These are phyloP conservation scores for Lipomyces kockii DNA, from an alignment of 805 yeast genomes.

Conservation along the genomic window DNA sequence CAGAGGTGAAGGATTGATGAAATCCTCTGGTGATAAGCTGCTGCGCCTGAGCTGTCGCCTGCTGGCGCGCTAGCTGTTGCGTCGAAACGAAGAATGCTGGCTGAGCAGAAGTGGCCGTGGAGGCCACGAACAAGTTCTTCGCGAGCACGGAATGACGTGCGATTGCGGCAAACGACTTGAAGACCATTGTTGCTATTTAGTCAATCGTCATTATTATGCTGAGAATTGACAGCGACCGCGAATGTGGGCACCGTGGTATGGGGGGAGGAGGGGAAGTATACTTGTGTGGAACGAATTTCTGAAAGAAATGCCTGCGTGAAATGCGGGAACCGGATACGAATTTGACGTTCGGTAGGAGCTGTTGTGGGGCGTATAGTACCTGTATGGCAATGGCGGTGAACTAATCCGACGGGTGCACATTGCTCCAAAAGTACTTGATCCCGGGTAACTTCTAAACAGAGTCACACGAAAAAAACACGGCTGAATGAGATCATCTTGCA, in stretches of 20 bases:
- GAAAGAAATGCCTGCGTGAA: not conserved
- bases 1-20: slow-evolving; percentile 29
- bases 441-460: not conserved
- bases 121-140: slow-evolving; percentile 46
- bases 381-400: not conserved
- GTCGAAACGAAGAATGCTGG: slow-evolving; percentile 50
- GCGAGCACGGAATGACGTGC: slow-evolving; percentile 49
- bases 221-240: not conserved
- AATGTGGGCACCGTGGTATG: not conserved
- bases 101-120: slow-evolving; percentile 42
- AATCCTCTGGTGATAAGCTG: slow-evolving; percentile 32
- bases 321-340: not conserved
- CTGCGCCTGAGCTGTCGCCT: slow-evolving; percentile 42
- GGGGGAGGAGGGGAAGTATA: not conserved
- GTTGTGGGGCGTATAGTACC: not conserved
- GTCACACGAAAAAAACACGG: slow-evolving; percentile 1
- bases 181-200: slow-evolving; percentile 41
- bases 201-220: not conserved
- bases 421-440: not conserved
- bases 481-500: not conserved
- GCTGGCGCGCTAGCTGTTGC: slow-evolving; percentile 48
- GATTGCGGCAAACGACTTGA: slow-evolving; percentile 47
- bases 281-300: not conserved
- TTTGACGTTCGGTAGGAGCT: too few relatives aligned
- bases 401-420: not conserved